A percentile compares a stretch with the other conserved stretches of the same genome.
Evolutionary conservation across 495 filamentous ascomycete species (phyloP).

Genomic region (Aspergillus baeticus): DNA sequence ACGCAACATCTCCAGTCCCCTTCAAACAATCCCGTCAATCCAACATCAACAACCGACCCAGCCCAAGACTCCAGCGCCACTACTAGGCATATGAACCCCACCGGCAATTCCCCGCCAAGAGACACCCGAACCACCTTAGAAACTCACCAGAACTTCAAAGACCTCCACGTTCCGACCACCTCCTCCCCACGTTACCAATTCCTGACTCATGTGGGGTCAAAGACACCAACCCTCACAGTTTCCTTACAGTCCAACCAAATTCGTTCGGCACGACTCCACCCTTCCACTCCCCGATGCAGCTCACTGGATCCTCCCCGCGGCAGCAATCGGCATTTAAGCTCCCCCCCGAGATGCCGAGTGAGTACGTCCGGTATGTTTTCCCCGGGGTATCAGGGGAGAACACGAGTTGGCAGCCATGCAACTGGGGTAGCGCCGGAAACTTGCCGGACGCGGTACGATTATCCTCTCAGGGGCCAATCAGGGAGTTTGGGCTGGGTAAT

Average conservation of each 20-base stretch:
- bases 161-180: neutral
- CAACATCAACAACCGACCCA: too few relatives aligned
- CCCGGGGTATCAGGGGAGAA: constrained; percentile 1
- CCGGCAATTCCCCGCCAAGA: neutral
- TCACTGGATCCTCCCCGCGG: too few relatives aligned
- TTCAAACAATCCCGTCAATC: too few relatives aligned
- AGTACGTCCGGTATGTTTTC: neutral
- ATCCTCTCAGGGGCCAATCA: neutral
- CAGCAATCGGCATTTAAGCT: constrained; percentile 18
- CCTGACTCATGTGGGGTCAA: constrained; percentile 42
- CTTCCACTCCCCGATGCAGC: too few relatives aligned
- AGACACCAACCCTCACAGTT: neutral
- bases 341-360: constrained; percentile 21
- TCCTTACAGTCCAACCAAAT: neutral
- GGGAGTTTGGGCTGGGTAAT: neutral
- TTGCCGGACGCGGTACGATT: neutral
- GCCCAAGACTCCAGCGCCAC: too few relatives aligned
- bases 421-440: neutral
- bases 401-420: neutral
- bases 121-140: neutral
- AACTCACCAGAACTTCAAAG: neutral
- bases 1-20: too few relatives aligned
- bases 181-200: constrained; percentile 32
- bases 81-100: too few relatives aligned
- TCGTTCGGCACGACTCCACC: constrained; percentile 11